Percentiles rank a stretch among this genome's conserved stretches.
Evolutionary conservation across 2,329 filamentous ascomycete species (phyloP).

Genomic region (Epichloe sibirici): DNA sequence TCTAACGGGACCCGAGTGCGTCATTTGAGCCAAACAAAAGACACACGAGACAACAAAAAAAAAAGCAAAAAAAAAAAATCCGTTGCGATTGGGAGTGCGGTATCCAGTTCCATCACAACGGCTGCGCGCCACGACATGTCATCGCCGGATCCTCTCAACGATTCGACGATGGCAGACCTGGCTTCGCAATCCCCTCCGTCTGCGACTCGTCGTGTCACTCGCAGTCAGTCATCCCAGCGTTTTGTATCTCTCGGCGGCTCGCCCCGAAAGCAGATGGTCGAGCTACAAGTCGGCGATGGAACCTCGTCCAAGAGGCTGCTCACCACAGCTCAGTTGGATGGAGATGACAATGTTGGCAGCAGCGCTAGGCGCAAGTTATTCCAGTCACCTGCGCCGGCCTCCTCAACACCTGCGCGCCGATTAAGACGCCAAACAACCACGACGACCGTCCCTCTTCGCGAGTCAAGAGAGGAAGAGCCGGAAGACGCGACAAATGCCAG

Average conservation of each 20-base stretch:
- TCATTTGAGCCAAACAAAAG: neutral
- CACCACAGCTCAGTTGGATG: constrained; percentile 38
- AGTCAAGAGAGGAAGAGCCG: constrained; percentile 20
- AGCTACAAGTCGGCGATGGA: constrained; percentile 41
- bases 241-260: constrained; percentile 28
- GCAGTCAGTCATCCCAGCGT: constrained; percentile 28
- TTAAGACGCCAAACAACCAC: constrained; percentile 29
- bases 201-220: constrained; percentile 29
- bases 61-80: neutral
- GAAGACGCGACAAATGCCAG: constrained; percentile 26
- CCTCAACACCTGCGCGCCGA: constrained; percentile 18
- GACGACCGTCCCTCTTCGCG: constrained; percentile 38
- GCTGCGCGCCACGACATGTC: constrained; percentile 26
- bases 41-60: constrained; percentile 8
- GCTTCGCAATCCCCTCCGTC: constrained; percentile 23
- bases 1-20: neutral
- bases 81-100: constrained; percentile 12
- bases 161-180: constrained; percentile 20
- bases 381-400: constrained; percentile 29
- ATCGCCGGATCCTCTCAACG: constrained; percentile 39
- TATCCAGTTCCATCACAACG: constrained; percentile 11
- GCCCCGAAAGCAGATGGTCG: constrained; percentile 44
- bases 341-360: constrained; percentile 16
- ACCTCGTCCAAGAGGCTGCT: constrained; percentile 38
- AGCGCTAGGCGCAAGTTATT: constrained; percentile 30